These are phyloP conservation scores for Babesia caballi DNA, from an alignment of 169 alveolate species.

Conservation along the genomic window DNA sequence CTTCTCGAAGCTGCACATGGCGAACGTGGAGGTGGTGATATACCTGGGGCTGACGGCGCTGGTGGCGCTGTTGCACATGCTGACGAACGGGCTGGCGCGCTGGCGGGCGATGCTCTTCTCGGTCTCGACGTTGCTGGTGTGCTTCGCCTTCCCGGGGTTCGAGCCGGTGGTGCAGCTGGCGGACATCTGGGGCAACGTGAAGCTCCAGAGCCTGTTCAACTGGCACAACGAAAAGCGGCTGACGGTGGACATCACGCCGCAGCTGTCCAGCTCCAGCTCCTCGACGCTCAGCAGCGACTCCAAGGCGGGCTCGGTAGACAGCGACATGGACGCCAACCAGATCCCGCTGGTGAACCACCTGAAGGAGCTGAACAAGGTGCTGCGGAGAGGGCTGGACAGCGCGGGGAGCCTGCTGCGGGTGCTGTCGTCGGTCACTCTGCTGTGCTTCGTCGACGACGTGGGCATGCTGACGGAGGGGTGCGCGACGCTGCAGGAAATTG, in stretches of 20 bases:
- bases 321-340: slow-evolving; percentile 52
- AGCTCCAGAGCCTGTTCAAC: slow-evolving; percentile 52
- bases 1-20: slow-evolving; percentile 15
- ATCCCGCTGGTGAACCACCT: slow-evolving; percentile 48
- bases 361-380: slow-evolving; percentile 38
- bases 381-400: slow-evolving; percentile 44
- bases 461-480: slow-evolving; percentile 53
- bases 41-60: slow-evolving; percentile 3
- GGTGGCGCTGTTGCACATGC: slow-evolving; percentile 1
- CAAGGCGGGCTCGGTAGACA: slow-evolving; percentile 48
- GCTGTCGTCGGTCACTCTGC: slow-evolving; percentile 49
- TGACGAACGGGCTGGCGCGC: not conserved
- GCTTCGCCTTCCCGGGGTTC: slow-evolving; percentile 53
- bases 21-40: not conserved
- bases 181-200: slow-evolving; percentile 67
- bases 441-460: slow-evolving; percentile 61
- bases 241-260: slow-evolving; percentile 42
- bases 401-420: slow-evolving; percentile 35
- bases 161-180: slow-evolving; percentile 55
- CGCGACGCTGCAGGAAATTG: slow-evolving; percentile 55
- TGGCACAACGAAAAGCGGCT: slow-evolving; percentile 55
- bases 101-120: not conserved
- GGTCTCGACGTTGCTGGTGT: slow-evolving; percentile 7
- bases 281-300: slow-evolving; percentile 14
- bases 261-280: slow-evolving; percentile 44